These are phyloP conservation scores for Aspergillus jensenii DNA, from an alignment of 2,329 filamentous ascomycete species.

Conservation along the genomic window DNA sequence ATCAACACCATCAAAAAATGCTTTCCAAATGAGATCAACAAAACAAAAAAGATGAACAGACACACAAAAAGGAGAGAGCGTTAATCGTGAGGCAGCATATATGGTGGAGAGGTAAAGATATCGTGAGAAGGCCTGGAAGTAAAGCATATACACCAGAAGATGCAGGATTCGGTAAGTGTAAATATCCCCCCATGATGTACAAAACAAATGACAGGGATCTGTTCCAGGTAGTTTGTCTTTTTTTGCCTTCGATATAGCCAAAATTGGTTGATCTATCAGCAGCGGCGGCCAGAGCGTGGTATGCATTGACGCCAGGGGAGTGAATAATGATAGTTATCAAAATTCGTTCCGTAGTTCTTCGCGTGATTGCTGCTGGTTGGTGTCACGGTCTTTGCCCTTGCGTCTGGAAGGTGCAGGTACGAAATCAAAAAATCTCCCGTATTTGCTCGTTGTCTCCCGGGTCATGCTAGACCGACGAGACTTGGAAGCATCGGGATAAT, in stretches of 20 bases:
- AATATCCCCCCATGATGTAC: slow-evolving; percentile 21
- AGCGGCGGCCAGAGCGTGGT: background rate
- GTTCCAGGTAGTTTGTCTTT: background rate
- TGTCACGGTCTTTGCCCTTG: slow-evolving; percentile 42
- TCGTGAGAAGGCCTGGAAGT: slow-evolving; percentile 12
- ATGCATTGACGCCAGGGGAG: background rate
- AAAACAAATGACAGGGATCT: slow-evolving; percentile 12
- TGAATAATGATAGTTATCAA: slow-evolving; percentile 14
- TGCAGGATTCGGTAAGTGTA: slow-evolving; percentile 12
- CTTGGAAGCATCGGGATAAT: slow-evolving; percentile 38
- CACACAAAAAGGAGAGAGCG: slow-evolving; percentile 21
- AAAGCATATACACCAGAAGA: slow-evolving; percentile 28
- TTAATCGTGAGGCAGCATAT: slow-evolving; percentile 39
- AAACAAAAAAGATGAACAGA: slow-evolving; percentile 6
- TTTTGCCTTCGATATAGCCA: background rate
- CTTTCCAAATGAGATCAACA: slow-evolving; percentile 25
- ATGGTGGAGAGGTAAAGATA: slow-evolving; percentile 1
- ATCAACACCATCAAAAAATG: slow-evolving; percentile 46
- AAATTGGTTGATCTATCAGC: background rate
- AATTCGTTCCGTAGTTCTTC: slow-evolving; percentile 35
- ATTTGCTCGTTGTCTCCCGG: slow-evolving; percentile 41
- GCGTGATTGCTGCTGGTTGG: slow-evolving; percentile 32
- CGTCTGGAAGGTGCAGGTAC: slow-evolving; percentile 42
- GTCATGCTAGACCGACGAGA: slow-evolving; percentile 39
- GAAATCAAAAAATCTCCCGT: slow-evolving; percentile 44